Base-by-base conservation (phyloP, 805 yeast genomes). In the Candida germanica region DNA sequence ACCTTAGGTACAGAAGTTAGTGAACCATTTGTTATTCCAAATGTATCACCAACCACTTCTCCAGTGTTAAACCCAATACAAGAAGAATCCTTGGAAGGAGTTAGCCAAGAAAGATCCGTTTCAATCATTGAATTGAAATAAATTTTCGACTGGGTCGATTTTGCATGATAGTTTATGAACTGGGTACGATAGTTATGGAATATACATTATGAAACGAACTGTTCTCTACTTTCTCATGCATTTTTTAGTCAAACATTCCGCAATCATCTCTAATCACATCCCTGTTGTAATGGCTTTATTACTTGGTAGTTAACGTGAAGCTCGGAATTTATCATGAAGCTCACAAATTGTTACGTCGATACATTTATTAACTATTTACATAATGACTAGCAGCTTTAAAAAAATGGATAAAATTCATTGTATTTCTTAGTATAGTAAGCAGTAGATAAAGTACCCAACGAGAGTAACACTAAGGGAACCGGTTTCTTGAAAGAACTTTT, bases 371-470 rank as follows among this genome's bases (percentile, higher is more conserved):
- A n/a, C n/a, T n/a, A n/a, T n/a, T n/a, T n/a, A n/a, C n/a, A n/a
- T n/a, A n/a, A n/a, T n/a, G n/a, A n/a, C n/a, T n/a, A n/a, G n/a
- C n/a, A n/a, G n/a, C n/a, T n/a, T n/a, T 38, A 37, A 29, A 49
- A 50, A 7, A 53, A 8, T 17, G 62, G 54, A 51, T 83, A 83
- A 54, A 84, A 87, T 59, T 85, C 84, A 43, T 74, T 71, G 66
- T 84, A 87, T 66, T 86, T 87, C 56, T 73, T 74, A 34, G 71
- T 75, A 57, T 87, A 89, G 65, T 86, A 88, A 9, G 67, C 68
- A 20, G 86, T 62, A 6, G 87, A 74, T 11, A 75, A 42, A 3
- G 75, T 60, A 20, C 96, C 96, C 39, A 87, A 54, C 11, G 69
- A 64, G 10, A 81, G 64, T 45, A 89, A 68, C 12, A 69, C 54